Conservation (phyloP, 768 basidiomycete genomes). For the Naganishia antarctica region DNA sequence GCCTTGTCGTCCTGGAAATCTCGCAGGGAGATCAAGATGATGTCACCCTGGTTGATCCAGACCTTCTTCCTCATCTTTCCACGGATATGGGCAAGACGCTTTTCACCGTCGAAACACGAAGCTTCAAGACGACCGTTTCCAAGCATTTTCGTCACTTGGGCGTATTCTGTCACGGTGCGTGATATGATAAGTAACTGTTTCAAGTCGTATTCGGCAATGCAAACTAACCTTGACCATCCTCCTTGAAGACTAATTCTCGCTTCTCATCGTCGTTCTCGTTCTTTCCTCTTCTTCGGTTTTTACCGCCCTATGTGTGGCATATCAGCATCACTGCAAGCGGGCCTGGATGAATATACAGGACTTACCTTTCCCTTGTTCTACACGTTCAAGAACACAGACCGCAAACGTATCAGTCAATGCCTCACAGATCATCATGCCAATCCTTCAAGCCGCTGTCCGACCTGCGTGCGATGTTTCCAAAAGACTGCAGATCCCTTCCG, state of each 20-base stretch:
- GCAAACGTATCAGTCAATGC: too few relatives aligned
- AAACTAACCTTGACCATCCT: slow-evolving; percentile 78
- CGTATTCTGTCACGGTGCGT: slow-evolving; percentile 63
- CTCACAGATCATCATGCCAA: too few relatives aligned
- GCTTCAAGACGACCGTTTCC: slow-evolving; percentile 96
- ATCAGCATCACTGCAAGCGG: background rate
- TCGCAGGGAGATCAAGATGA: slow-evolving; percentile 85
- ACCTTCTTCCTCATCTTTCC: slow-evolving; percentile 99
- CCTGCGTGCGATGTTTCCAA: too few relatives aligned
- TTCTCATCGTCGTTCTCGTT: slow-evolving; percentile 99
- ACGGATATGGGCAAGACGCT: slow-evolving; percentile 92
- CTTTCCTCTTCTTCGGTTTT: slow-evolving; percentile 99
- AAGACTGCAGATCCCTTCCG: too few relatives aligned
- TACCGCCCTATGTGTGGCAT: slow-evolving; percentile 68
- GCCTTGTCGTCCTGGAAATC: slow-evolving; percentile 99
- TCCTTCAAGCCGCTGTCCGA: too few relatives aligned
- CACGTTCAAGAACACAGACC: too few relatives aligned
- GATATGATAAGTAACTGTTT: slow-evolving; percentile 1
- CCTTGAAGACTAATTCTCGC: slow-evolving; percentile 95
- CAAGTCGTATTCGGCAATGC: too few relatives aligned
- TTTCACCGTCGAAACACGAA: slow-evolving; percentile 96
- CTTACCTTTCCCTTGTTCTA: slow-evolving; percentile 34
- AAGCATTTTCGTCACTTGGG: slow-evolving; percentile 96
- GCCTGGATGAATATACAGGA: too few relatives aligned
- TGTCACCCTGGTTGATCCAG: slow-evolving; percentile 99